These are phyloP conservation scores for Mycena floridula DNA, from an alignment of 768 basidiomycete genomes.

Conservation along the genomic window DNA sequence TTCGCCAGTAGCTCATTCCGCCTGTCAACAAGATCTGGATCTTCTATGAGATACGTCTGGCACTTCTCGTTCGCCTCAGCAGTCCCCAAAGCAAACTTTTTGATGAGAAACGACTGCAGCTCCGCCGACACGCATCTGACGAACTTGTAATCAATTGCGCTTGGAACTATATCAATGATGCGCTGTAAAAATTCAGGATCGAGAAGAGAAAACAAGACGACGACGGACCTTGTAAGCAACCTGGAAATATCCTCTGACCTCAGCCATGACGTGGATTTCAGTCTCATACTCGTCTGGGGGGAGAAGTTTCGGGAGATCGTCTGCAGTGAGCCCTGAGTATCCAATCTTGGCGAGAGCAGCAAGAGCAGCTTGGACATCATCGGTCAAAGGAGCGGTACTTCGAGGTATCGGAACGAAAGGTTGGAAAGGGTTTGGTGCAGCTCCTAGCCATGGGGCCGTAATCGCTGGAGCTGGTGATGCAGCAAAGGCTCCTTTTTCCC, in stretches of 20 bases:
- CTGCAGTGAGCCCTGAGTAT: conserved; percentile 2
- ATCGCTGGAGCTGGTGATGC: not conserved
- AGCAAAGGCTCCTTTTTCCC: not conserved
- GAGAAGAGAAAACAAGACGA: no score
- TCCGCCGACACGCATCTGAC: conserved; percentile 10
- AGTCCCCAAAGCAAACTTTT: conserved; percentile 17
- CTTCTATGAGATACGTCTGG: conserved; percentile 30
- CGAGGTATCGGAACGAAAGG: no score
- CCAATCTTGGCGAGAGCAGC: conserved; percentile 9
- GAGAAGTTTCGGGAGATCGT: conserved; percentile 17
- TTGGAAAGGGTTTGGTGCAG: no score
- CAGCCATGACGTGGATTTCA: conserved; percentile 24
- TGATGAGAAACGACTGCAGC: conserved; percentile 15
- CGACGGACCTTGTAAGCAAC: conserved; percentile 29
- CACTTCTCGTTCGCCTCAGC: conserved; percentile 19
- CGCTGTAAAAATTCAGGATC: conserved; percentile 2
- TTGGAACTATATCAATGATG: conserved; percentile 27
- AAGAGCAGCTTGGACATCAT: conserved; percentile 18
- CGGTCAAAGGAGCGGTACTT: not conserved
- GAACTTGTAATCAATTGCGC: conserved; percentile 10
- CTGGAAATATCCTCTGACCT: conserved; percentile 26
- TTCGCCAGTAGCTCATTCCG: conserved; percentile 20
- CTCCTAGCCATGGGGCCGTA: no score
- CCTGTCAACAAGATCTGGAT: conserved; percentile 21
- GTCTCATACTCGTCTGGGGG: conserved; percentile 23